Conservation (phyloP, 352 stramenopile genomes). For the Nothophytophthora sp. region DNA sequence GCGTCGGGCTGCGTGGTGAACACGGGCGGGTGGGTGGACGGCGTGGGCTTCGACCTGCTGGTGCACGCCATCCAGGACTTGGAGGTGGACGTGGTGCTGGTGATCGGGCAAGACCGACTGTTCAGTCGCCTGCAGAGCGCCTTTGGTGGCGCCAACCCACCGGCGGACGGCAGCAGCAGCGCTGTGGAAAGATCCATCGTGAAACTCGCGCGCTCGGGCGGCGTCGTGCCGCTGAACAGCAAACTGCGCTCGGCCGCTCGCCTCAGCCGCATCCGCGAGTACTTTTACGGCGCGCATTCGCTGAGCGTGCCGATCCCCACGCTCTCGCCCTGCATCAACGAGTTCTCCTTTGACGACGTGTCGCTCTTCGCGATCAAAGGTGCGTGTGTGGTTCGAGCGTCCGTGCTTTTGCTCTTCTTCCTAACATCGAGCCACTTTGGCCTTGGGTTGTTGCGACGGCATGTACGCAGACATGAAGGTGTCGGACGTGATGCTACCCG, state of each 20-base stretch:
- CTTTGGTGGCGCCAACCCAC: too few relatives aligned
- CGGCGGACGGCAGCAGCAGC: conserved; percentile 28
- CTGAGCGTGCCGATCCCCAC: conserved; percentile 61
- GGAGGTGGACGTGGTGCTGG: conserved; percentile 85
- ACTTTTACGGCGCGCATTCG: conserved; percentile 84
- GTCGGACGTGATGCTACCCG: conserved; percentile 84
- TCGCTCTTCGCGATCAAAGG: conserved; percentile 78
- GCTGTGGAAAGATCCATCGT: conserved; percentile 61
- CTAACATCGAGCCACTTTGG: neutral
- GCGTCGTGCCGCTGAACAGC: conserved; percentile 80
- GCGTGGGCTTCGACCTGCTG: conserved; percentile 82
- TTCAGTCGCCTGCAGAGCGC: conserved; percentile 79
- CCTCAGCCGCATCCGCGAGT: conserved; percentile 77
- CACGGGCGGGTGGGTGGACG: conserved; percentile 90
- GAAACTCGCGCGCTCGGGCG: conserved; percentile 78
- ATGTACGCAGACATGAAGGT: conserved; percentile 71
- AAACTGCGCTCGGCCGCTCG: conserved; percentile 72
- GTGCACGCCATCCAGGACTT: conserved; percentile 82
- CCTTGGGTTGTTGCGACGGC: neutral
- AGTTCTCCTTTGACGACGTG: conserved; percentile 80
- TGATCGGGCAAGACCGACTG: conserved; percentile 86
- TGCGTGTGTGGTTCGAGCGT: conserved; percentile 7
- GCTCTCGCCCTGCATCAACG: conserved; percentile 81
- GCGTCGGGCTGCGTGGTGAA: conserved; percentile 87
- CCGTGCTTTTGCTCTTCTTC: conserved; percentile 5